Evolutionary conservation across 192 early-diverging fungal species (phyloP).

Genomic region (Backusella parvicylindrica): DNA sequence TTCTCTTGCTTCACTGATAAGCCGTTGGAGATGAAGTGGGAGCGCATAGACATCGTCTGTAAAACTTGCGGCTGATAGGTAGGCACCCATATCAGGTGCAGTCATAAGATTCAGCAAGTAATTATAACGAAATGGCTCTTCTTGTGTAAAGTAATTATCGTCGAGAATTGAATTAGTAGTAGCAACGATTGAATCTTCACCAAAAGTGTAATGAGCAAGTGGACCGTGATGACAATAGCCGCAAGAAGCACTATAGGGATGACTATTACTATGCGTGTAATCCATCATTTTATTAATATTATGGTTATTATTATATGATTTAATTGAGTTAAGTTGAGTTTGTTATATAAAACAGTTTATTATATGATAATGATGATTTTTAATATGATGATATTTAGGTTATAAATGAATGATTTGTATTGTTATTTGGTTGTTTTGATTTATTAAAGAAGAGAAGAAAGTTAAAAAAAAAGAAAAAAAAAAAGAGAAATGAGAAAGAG

Average conservation of each 20-base stretch:
- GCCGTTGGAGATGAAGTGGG: slow-evolving; percentile 28
- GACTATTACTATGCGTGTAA: background rate
- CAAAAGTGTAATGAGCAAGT: slow-evolving; percentile 6
- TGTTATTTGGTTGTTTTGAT: too few species aligned
- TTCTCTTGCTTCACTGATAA: slow-evolving; percentile 33
- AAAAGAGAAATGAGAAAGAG: background rate
- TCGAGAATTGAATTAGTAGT: background rate
- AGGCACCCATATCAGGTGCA: slow-evolving; percentile 30
- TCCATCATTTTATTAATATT: slow-evolving; percentile 5
- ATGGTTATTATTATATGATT: too few species aligned
- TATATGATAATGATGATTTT: background rate
- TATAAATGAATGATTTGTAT: background rate
- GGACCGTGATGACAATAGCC: slow-evolving; percentile 10
- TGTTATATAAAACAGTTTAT: too few species aligned
- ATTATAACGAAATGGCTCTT: slow-evolving; percentile 23
- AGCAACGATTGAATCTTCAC: slow-evolving; percentile 6
- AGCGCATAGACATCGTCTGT: slow-evolving; percentile 43
- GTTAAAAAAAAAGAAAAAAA: background rate
- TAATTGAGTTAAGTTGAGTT: too few species aligned
- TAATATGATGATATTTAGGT: background rate
- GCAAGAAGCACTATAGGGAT: slow-evolving; percentile 1
- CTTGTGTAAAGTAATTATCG: background rate
- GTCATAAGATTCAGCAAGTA: slow-evolving; percentile 34
- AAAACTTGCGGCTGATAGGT: slow-evolving; percentile 28
- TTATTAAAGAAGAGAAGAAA: too few species aligned